Evolutionary conservation across 306 rosid genomes (phyloP).

Genomic region (Cucumis sativus): DNA sequence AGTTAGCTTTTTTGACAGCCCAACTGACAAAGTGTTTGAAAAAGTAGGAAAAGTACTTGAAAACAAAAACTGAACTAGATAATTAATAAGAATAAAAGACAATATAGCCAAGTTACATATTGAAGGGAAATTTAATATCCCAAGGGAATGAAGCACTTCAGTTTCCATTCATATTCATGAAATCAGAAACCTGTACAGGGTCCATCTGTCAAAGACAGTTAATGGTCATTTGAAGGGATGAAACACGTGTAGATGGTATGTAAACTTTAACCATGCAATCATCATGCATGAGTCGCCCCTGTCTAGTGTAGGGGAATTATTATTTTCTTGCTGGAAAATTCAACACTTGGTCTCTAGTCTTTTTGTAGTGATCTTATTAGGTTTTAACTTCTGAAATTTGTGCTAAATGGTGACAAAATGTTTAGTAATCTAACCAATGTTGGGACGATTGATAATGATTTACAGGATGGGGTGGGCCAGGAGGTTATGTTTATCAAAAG

Average conservation of each 20-base stretch:
- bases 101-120: neutral
- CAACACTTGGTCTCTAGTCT: neutral
- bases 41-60: neutral
- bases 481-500: conserved; percentile 92
- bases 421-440: neutral
- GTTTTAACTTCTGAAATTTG: neutral
- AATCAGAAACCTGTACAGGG: neutral
- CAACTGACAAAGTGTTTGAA: neutral
- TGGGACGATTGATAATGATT: neutral
- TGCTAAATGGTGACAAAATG: neutral
- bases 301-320: neutral
- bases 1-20: neutral
- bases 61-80: neutral
- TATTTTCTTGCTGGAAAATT: neutral
- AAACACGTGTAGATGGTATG: neutral
- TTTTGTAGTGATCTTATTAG: neutral
- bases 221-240: neutral
- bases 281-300: neutral
- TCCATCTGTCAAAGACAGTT: neutral
- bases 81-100: neutral
- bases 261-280: neutral
- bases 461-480: conserved; percentile 94
- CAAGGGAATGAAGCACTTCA: neutral
- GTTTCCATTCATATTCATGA: neutral
- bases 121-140: neutral